phyloP scores from a whole-genome alignment of 2,329 filamentous ascomycete genomes.

The Ascosphaera pollenicola region DNA sequence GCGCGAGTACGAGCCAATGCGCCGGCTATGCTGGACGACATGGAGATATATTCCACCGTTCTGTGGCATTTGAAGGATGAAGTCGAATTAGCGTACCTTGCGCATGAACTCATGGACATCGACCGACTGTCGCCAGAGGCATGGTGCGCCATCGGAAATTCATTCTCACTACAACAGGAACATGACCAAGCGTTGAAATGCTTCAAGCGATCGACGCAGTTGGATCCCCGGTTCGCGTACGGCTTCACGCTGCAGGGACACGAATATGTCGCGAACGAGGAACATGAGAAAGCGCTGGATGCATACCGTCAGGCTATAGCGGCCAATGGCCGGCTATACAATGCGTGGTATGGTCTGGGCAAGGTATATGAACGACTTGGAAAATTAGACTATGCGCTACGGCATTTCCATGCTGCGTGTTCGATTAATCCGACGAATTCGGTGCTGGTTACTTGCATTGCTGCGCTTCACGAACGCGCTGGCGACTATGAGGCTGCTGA shows the following conservation, averaged over 20 bases:
- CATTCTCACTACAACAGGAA: constrained; percentile 76
- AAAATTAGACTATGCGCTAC: constrained; percentile 74
- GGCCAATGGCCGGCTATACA: constrained; percentile 79
- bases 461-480: constrained; percentile 70
- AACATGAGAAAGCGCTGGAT: constrained; percentile 82
- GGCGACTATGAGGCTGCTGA: constrained; percentile 62
- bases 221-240: constrained; percentile 81
- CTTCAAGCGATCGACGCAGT: constrained; percentile 81
- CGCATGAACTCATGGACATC: constrained; percentile 70
- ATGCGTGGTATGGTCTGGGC: constrained; percentile 86
- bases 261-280: constrained; percentile 87
- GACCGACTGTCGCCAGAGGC: constrained; percentile 81
- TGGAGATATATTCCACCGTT: constrained; percentile 97
- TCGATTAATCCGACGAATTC: constrained; percentile 86
- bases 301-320: constrained; percentile 72
- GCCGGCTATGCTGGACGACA: constrained; percentile 70
- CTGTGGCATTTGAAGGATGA: constrained; percentile 95
- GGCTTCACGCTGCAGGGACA: constrained; percentile 91
- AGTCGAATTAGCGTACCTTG: constrained; percentile 73
- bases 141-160: constrained; percentile 90
- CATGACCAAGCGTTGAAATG: constrained; percentile 88
- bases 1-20: constrained; percentile 54
- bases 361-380: constrained; percentile 74
- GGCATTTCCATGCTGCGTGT: constrained; percentile 74
- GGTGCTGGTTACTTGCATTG: constrained; percentile 80